A percentile compares a stretch with the other conserved stretches of the same genome.
These are phyloP conservation scores for Camelina neglecta DNA, from an alignment of 345 rosid species.

Conservation along the genomic window DNA sequence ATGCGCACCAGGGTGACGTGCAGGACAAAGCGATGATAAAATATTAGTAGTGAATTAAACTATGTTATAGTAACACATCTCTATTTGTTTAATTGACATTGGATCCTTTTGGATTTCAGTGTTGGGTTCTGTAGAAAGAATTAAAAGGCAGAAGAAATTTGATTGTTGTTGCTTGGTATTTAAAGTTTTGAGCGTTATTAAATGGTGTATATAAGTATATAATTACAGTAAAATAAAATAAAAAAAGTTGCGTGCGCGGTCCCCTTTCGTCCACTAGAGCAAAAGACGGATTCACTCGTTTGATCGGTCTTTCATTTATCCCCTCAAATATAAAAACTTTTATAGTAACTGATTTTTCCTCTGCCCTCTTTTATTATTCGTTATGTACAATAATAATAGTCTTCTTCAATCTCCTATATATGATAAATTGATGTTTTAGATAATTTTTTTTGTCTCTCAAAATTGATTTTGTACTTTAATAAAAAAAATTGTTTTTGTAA, in stretches of 20 bases:
- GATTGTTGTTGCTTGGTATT: constrained; percentile 3
- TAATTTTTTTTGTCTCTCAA: no score
- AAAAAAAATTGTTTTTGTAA: no score
- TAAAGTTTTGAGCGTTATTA: not conserved
- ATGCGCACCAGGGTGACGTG: constrained; percentile 26
- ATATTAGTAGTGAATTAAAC: not conserved
- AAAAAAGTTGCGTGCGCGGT: constrained; percentile 38
- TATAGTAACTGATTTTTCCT: no score
- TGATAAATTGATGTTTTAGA: no score
- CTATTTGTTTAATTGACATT: constrained; percentile 20
- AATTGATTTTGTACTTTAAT: no score
- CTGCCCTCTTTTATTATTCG: no score
- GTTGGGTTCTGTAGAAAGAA: constrained; percentile 33
- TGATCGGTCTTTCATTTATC: constrained; percentile 21
- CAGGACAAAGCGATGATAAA: constrained; percentile 1
- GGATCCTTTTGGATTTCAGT: constrained; percentile 47
- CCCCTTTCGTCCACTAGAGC: constrained; percentile 40
- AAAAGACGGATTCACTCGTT: constrained; percentile 35
- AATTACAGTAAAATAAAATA: not conserved
- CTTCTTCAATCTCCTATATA: no score
- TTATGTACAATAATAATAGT: no score
- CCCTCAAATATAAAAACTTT: not conserved
- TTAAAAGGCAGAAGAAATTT: constrained; percentile 26
- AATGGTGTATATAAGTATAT: no score
- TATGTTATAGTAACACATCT: not conserved